Conservation (phyloP, 1,139 yeast species). For the Geotrichum phurueaensis region DNA sequence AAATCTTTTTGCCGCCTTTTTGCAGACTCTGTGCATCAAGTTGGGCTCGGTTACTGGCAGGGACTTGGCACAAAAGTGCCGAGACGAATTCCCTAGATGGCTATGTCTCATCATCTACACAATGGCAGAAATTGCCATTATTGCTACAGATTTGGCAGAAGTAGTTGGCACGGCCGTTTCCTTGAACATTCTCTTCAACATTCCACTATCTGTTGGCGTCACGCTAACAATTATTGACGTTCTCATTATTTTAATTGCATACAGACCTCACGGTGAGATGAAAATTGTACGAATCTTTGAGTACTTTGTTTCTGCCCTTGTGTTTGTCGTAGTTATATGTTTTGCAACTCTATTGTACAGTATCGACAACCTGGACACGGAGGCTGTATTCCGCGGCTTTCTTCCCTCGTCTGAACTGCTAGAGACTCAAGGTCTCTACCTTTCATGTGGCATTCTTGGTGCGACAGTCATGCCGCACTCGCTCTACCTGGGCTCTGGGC, state of each 20-base stretch:
- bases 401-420: conserved; percentile 62
- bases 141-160: conserved; percentile 82
- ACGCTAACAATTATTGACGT: conserved; percentile 67
- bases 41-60: conserved; percentile 76
- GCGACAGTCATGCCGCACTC: conserved; percentile 85
- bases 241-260: conserved; percentile 64
- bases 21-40: conserved; percentile 67
- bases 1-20: conserved; percentile 64
- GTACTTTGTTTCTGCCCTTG: conserved; percentile 56
- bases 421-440: conserved; percentile 57
- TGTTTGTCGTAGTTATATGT: conserved; percentile 66
- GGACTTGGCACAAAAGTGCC: conserved; percentile 66
- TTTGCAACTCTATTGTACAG: conserved; percentile 62
- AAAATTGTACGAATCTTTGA: conserved; percentile 61
- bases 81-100: conserved; percentile 57
- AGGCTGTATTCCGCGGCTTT: conserved; percentile 60
- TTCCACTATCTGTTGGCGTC: conserved; percentile 78
- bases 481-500: conserved; percentile 65
- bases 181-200: conserved; percentile 55
- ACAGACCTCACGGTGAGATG: conserved; percentile 63
- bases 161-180: conserved; percentile 88
- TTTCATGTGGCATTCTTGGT: conserved; percentile 73
- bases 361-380: conserved; percentile 44
- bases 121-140: conserved; percentile 71
- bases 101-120: conserved; percentile 53